Conservation (phyloP, 2,329 filamentous ascomycete genomes). For the Chrysosporium queenslandicum region DNA sequence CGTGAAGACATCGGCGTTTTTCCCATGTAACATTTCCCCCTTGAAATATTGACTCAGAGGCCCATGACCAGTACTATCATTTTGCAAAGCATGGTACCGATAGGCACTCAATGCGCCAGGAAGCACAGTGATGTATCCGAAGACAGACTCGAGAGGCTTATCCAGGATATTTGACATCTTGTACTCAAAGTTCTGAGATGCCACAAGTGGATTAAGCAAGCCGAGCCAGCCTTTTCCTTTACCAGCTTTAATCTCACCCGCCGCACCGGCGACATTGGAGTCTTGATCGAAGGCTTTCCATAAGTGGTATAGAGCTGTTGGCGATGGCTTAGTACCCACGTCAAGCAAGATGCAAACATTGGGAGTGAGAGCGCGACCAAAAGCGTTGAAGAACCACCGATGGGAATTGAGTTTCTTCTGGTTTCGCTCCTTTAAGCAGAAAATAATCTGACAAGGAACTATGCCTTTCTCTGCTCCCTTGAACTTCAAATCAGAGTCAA, state of each 20-base stretch:
- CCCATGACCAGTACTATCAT: constrained; percentile 89
- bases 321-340: constrained; percentile 83
- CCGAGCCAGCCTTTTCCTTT: constrained; percentile 77
- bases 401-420: constrained; percentile 97
- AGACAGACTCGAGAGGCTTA: constrained; percentile 92
- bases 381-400: constrained; percentile 98
- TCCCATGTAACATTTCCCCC: constrained; percentile 90
- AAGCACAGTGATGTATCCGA: constrained; percentile 95
- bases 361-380: constrained; percentile 81
- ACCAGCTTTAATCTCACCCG: constrained; percentile 95
- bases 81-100: constrained; percentile 89
- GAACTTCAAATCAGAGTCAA: constrained; percentile 93
- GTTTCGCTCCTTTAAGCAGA: constrained; percentile 97
- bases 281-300: constrained; percentile 99
- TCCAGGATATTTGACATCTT: constrained; percentile 99
- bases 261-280: constrained; percentile 92
- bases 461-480: constrained; percentile 99
- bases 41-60: constrained; percentile 98
- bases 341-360: constrained; percentile 96
- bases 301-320: constrained; percentile 87
- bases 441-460: constrained; percentile 94
- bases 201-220: constrained; percentile 85
- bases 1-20: constrained; percentile 93
- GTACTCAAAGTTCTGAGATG: constrained; percentile 98
- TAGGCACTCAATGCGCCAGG: constrained; percentile 93